A percentile compares a stretch with the other conserved stretches of the same genome.
Evolutionary conservation across 2,329 filamentous ascomycete species (phyloP).

Genomic region (Tolypocladium pustulatum): DNA sequence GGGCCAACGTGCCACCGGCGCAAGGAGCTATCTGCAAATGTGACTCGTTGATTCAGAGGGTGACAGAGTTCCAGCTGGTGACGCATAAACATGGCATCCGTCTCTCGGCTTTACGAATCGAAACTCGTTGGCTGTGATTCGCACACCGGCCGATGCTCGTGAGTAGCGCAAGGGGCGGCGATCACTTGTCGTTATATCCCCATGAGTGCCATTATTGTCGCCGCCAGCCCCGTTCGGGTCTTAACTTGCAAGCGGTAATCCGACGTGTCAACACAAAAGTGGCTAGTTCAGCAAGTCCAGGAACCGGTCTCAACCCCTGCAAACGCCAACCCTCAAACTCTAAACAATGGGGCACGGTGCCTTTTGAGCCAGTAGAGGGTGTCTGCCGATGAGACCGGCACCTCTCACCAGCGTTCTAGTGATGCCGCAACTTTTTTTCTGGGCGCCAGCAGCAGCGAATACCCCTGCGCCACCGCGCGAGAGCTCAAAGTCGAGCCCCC

Average conservation of each 20-base stretch:
- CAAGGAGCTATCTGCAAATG: not conserved
- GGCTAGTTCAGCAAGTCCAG: not conserved
- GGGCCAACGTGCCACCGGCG: not conserved
- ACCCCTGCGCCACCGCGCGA: not conserved
- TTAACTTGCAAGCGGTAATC: not conserved
- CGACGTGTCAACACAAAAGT: not conserved
- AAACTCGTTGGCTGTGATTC: not conserved
- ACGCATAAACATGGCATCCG: not conserved
- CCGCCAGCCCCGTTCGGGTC: not conserved
- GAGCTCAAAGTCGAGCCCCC: not conserved
- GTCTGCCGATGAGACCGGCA: not conserved
- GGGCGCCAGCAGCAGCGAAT: not conserved
- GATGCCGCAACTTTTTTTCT: not conserved
- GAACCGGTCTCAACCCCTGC: not conserved
- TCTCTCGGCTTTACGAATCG: not conserved
- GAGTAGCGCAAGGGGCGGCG: not conserved
- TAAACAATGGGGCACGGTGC: not conserved
- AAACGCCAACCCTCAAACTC: not conserved
- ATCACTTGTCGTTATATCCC: not conserved
- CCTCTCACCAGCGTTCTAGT: not conserved
- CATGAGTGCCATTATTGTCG: not conserved
- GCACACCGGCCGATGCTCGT: not conserved
- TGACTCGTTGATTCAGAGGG: not conserved
- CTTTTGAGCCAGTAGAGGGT: not conserved
- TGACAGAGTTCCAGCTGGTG: not conserved